Conservation (phyloP, 2,329 filamentous ascomycete species). For the Clonostachys byssicola region DNA sequence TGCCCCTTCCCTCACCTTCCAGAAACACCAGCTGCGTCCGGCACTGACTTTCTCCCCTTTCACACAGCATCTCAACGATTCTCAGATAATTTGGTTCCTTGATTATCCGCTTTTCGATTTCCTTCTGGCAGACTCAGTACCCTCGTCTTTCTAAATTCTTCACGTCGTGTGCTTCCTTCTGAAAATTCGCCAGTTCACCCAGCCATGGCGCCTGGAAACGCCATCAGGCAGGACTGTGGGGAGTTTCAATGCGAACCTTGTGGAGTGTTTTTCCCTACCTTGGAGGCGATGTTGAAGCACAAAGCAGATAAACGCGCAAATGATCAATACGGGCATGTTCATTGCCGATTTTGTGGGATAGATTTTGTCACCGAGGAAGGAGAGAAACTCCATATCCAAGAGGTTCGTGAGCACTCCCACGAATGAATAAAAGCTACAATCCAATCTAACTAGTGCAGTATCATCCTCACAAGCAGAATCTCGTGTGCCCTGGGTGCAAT, state of each 20-base stretch:
- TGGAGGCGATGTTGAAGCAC: slow-evolving; percentile 17
- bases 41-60: not conserved
- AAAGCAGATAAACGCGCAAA: slow-evolving; percentile 17
- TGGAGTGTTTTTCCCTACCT: slow-evolving; percentile 14
- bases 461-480: slow-evolving; percentile 31
- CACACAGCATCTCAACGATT: not conserved
- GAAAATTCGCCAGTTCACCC: too few species aligned
- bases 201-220: not conserved
- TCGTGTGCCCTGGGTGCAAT: slow-evolving; percentile 42
- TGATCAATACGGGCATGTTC: slow-evolving; percentile 19
- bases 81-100: not conserved
- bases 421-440: slow-evolving; percentile 3
- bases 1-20: too few species aligned
- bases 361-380: slow-evolving; percentile 25
- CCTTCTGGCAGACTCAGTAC: not conserved
- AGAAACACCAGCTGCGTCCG: too few species aligned
- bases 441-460: slow-evolving; percentile 12
- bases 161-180: too few species aligned
- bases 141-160: too few species aligned
- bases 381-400: slow-evolving; percentile 24
- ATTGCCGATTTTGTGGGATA: slow-evolving; percentile 29
- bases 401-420: slow-evolving; percentile 15
- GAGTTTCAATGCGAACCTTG: slow-evolving; percentile 21
- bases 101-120: not conserved
- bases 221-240: slow-evolving; percentile 3